phyloP scores from a whole-genome alignment of 768 basidiomycete genomes.

The Tephrocybe rancida region DNA sequence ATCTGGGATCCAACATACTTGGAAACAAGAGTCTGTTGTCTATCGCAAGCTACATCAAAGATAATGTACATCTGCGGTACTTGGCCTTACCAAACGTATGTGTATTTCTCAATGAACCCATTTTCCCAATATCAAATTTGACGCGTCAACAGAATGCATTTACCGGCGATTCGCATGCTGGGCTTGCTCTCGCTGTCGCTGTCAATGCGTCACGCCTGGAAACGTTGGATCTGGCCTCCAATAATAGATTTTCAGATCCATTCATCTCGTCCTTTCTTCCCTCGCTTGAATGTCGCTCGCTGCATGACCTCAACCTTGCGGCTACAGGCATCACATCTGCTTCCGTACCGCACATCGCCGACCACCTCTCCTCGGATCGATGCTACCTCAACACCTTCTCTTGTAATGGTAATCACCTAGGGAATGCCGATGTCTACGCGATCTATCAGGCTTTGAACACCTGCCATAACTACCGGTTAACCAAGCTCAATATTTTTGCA shows the following conservation, averaged over 20 bases:
- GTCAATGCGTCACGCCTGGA: constrained; percentile 57
- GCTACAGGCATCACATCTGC: constrained; percentile 46
- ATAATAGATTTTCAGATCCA: constrained; percentile 48
- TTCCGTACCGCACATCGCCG: constrained; percentile 42
- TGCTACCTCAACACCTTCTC: constrained; percentile 52
- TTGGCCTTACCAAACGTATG: constrained; percentile 63
- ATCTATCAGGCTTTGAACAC: constrained; percentile 46
- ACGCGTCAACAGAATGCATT: constrained; percentile 22
- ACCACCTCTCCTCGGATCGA: constrained; percentile 52
- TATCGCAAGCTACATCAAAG: constrained; percentile 52
- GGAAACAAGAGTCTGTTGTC: constrained; percentile 56
- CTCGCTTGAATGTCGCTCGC: constrained; percentile 43
- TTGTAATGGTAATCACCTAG: constrained; percentile 59
- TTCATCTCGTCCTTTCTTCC: constrained; percentile 56
- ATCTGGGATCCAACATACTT: constrained; percentile 58
- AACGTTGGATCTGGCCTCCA: constrained; percentile 52
- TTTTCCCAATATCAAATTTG: background rate
- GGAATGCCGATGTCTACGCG: constrained; percentile 40
- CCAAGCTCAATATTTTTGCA: constrained; percentile 50
- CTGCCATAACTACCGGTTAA: constrained; percentile 45
- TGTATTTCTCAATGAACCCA: constrained; percentile 19
- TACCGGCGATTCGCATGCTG: constrained; percentile 34
- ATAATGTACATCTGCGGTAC: constrained; percentile 46
- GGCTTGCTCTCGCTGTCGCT: constrained; percentile 44
- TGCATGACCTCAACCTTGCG: constrained; percentile 60